Conservation (phyloP, 2,329 filamentous ascomycete genomes). For the Lecanicillium sp. region DNA sequence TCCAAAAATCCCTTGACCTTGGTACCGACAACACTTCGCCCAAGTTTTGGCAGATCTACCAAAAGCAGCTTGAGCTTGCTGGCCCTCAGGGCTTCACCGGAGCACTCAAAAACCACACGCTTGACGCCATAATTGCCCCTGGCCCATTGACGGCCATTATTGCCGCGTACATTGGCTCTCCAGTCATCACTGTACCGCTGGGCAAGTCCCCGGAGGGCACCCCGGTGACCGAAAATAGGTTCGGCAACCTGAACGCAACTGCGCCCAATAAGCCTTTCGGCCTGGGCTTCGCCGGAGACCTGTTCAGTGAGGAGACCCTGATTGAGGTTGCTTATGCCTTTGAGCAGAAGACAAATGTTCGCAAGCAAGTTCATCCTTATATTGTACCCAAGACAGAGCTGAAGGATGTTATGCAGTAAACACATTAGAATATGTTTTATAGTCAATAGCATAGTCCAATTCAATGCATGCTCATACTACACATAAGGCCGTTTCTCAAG, state of each 20-base stretch:
- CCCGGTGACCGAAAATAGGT: constrained; percentile 32
- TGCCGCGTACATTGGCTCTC: constrained; percentile 49
- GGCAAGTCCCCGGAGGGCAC: constrained; percentile 47
- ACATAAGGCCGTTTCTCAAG: no score
- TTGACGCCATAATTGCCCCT: constrained; percentile 53
- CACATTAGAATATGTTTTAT: no score
- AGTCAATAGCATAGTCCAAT: no score
- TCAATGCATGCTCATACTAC: no score
- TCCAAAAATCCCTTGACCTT: constrained; percentile 43
- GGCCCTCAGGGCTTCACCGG: constrained; percentile 50
- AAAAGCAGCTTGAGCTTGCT: constrained; percentile 42
- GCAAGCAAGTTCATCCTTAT: constrained; percentile 18
- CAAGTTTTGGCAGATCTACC: constrained; percentile 47
- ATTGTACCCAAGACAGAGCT: constrained; percentile 24
- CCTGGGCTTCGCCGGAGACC: constrained; percentile 49
- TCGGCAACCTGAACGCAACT: constrained; percentile 40
- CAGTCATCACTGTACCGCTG: constrained; percentile 53
- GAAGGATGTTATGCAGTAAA: constrained; percentile 16
- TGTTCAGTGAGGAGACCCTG: constrained; percentile 51
- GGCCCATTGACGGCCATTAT: constrained; percentile 37
- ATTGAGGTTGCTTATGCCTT: constrained; percentile 60
- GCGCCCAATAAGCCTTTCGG: constrained; percentile 55
- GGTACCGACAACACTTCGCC: constrained; percentile 47
- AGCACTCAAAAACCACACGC: constrained; percentile 41
- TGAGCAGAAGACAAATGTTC: constrained; percentile 45